Conservation (phyloP, 495 filamentous ascomycete genomes). For the Usnea hakonensis region DNA sequence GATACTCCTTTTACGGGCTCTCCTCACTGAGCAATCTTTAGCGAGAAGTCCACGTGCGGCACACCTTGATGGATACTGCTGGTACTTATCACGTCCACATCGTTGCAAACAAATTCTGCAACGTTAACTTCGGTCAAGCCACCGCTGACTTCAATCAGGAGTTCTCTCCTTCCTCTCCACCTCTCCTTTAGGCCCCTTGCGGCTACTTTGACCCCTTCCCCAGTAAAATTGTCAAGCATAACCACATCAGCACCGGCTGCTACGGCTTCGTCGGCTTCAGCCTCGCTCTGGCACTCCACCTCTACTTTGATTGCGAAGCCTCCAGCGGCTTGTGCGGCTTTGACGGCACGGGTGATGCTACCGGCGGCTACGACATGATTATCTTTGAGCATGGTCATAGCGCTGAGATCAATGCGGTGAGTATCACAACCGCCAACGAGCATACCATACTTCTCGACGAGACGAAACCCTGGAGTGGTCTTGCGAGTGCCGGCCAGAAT, state of each 20-base stretch:
- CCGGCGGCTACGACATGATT: constrained; percentile 87
- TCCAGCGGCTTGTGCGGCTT: constrained; percentile 71
- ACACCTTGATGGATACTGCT: constrained; percentile 96
- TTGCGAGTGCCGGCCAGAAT: constrained; percentile 93
- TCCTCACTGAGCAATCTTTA: constrained; percentile 58
- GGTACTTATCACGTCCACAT: constrained; percentile 91
- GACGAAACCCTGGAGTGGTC: constrained; percentile 89
- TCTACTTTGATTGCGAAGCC: constrained; percentile 92
- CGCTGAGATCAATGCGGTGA: constrained; percentile 82
- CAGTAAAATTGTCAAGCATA: constrained; percentile 93
- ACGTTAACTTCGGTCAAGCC: constrained; percentile 84
- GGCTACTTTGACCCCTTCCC: constrained; percentile 63
- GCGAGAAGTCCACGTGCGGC: constrained; percentile 85
- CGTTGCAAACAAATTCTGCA: constrained; percentile 66
- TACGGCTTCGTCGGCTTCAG: constrained; percentile 85
- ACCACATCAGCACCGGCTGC: constrained; percentile 86
- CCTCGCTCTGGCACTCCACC: constrained; percentile 84
- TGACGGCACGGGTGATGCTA: constrained; percentile 74
- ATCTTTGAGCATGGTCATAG: constrained; percentile 98
- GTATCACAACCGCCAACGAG: constrained; percentile 84
- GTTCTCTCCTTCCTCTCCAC: constrained; percentile 35
- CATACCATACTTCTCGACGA: constrained; percentile 98
- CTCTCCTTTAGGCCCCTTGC: constrained; percentile 65
- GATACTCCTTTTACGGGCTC: not conserved
- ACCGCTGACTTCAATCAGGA: constrained; percentile 86